Evolutionary conservation across 2,329 filamentous ascomycete species (phyloP), one percentile per base, ranked within the genome.

Genomic region (Colletotrichum liaoningense): DNA sequence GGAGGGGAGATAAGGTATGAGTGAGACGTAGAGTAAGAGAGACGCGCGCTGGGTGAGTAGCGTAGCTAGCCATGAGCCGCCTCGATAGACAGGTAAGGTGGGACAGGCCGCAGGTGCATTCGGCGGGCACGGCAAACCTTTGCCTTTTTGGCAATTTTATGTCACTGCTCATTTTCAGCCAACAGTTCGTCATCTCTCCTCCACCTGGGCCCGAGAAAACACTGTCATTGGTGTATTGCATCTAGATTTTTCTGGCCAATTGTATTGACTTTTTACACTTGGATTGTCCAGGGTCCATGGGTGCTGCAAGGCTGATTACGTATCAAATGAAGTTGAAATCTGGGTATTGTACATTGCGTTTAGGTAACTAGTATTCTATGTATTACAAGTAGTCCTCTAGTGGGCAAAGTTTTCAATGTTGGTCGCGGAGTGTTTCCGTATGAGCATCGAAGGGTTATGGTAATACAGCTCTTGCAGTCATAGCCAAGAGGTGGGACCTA

Each of bases 161-260:
- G 73, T 73, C 69, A 73, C 72, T 62, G 42, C 46, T 62, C 66
- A 65, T 65, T 67, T 58, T 63, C 62, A 65, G 66, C 74, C 74
- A 74, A 75, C 74, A 72, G 64, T 72, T 74, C 74, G 74, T 75
- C 74, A 74, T 75, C 26, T 22, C 38, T 72, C 63, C 63, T 74
- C 74, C 74, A 75, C 74, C 71, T 74, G 74, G 67, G 67, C 16
- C 62, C 24, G 14, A 38, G 54, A 57, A 62, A 62, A 42, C 67
- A 30, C 52, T 71, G 60, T 49, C 28, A 73, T 73, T 73, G 71
- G 71, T 26, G 52, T 71, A 56, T 38, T 49, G 26, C n/a, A 49
- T 57, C 33, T 62, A 56, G 67, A 57, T 57, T 60, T 73, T 49
- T 65, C 26, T 54, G 49, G 22, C 71, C 71, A 73, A 73, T 73